Evolutionary conservation across 2,329 filamentous ascomycete species (phyloP).

Genomic region (Verticillium dahliae): DNA sequence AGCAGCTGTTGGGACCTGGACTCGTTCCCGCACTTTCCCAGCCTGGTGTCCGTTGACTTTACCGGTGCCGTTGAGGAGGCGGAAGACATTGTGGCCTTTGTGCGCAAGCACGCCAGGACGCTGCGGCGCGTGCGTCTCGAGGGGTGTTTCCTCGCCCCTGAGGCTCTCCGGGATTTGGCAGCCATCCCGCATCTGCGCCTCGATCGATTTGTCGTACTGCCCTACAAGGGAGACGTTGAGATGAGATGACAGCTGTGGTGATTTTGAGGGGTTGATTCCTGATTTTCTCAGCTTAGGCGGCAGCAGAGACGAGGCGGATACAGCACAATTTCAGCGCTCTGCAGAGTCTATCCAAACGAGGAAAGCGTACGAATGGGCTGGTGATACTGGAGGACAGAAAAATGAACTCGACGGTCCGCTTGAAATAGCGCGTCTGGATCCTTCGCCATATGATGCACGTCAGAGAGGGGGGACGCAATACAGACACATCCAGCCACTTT

Average conservation of each 20-base stretch:
- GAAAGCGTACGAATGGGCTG: no score
- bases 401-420: no score
- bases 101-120: not conserved
- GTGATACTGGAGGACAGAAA: not conserved
- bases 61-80: not conserved
- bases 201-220: not conserved
- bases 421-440: no score
- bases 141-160: not conserved
- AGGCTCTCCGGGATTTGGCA: not conserved
- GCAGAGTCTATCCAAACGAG: not conserved
- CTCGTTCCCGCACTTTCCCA: not conserved
- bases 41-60: not conserved
- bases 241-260: not conserved
- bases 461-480: not conserved
- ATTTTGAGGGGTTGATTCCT: not conserved
- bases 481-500: not conserved
- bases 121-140: not conserved
- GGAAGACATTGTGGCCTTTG: not conserved
- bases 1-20: not conserved
- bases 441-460: no score
- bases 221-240: not conserved
- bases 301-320: not conserved
- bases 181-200: not conserved
- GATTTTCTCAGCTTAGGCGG: not conserved
- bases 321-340: not conserved